phyloP scores from a whole-genome alignment of 208 protist genomes.

The Leishmania lainsoni region DNA sequence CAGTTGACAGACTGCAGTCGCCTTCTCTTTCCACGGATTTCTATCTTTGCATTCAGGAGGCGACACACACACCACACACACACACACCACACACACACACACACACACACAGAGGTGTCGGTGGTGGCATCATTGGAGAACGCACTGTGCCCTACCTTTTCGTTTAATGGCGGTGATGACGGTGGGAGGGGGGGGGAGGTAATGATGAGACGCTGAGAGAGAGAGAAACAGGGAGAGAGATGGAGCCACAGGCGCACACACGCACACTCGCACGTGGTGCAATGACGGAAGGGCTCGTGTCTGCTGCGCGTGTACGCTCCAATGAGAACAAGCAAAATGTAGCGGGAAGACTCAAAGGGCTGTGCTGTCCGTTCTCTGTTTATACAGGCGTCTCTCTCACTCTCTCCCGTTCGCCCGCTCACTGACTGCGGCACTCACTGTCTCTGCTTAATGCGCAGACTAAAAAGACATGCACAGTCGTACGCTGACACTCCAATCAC shows the following conservation, averaged over 20 bases:
- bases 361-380: neutral
- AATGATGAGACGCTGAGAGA: neutral
- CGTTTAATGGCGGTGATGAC: no score
- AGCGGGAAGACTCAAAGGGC: neutral
- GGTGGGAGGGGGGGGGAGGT: neutral
- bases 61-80: neutral
- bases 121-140: neutral
- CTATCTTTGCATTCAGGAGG: neutral
- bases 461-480: neutral
- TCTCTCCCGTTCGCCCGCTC: neutral
- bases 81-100: neutral
- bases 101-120: neutral
- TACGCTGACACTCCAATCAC: neutral
- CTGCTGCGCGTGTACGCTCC: neutral
- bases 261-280: neutral
- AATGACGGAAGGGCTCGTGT: neutral
- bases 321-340: neutral
- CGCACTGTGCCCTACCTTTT: neutral
- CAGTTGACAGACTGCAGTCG: neutral
- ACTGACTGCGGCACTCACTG: neutral
- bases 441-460: neutral
- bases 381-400: neutral
- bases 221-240: neutral
- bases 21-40: neutral
- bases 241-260: neutral